These are phyloP conservation scores for Rhododendron simsii DNA, from an alignment of 148 eudicot species.

Conservation along the genomic window DNA sequence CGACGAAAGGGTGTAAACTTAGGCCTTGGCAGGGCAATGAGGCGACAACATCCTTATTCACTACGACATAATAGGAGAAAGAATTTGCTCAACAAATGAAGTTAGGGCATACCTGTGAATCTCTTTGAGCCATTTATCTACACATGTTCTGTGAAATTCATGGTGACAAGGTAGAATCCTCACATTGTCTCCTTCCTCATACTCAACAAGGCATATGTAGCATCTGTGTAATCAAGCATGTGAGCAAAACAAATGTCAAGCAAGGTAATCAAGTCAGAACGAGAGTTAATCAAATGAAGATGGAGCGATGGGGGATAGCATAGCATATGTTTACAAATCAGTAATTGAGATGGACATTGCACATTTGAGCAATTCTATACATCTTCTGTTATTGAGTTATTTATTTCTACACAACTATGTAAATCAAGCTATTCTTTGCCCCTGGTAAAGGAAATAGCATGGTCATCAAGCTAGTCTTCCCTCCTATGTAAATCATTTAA, in stretches of 20 bases:
- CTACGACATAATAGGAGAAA: not conserved
- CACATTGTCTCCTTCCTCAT: conserved; percentile 80
- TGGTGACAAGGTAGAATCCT: conserved; percentile 88
- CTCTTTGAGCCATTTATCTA: conserved; percentile 99
- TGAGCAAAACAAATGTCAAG: conserved; percentile 8
- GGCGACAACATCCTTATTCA: not conserved
- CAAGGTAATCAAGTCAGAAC: not conserved
- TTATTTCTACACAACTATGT: not conserved
- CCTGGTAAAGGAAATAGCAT: not conserved
- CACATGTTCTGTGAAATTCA: conserved; percentile 74
- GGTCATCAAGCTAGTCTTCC: too few relatives aligned
- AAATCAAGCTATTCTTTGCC: too few relatives aligned
- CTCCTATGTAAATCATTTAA: not conserved
- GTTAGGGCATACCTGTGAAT: conserved; percentile 59
- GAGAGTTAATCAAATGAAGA: not conserved
- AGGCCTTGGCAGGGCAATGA: not conserved
- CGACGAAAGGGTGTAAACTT: not conserved
- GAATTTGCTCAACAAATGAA: not conserved
- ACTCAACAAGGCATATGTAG: conserved; percentile 95
- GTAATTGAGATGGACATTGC: not conserved
- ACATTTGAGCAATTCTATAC: not conserved
- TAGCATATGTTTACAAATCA: not conserved
- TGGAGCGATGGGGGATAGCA: not conserved
- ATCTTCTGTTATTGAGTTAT: not conserved
- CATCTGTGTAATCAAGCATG: conserved; percentile 52